Evolutionary conservation across 768 basidiomycete species (phyloP), one percentile per base, ranked within the genome.

Genomic region (Tricholoma terreum): DNA sequence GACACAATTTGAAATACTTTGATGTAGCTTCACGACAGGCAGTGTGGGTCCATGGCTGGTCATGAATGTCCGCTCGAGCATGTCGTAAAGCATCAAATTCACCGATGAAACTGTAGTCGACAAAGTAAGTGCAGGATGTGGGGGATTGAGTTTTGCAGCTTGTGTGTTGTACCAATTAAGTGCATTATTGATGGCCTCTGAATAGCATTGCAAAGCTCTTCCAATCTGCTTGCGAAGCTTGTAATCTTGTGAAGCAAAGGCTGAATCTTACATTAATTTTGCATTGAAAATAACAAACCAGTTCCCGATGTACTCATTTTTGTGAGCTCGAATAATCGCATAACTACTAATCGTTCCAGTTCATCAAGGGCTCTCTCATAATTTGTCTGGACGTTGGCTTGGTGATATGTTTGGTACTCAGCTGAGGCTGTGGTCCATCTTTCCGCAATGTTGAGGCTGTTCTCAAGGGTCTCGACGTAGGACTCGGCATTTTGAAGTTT

Each of bases 201-300:
- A 68, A 2, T 59, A 38, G 0, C 54, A 50, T 30, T 68, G 49
- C 1, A 71, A 53, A 1, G 67, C 62, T 31, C 61, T 64, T 4
- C 56, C 55, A 21, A 71, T 67, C 43, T 71, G 69, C n/a, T 59
- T 64, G 2, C 61, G 46, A 3, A 71, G 50, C 14, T 65, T 66
- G 58, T 73, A 73, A 4, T 70, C 70, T 73, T n/a, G n/a, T n/a
- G n/a, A n/a, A n/a, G n/a, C n/a, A n/a, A n/a, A n/a, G n/a, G n/a
- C n/a, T n/a, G n/a, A n/a, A n/a, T n/a, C n/a, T n/a, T n/a, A n/a
- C n/a, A n/a, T n/a, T n/a, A n/a, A n/a, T n/a, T n/a, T n/a, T n/a
- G 15, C 30, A 24, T 50, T 15, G n/a, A 43, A 21, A 36, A 36
- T 15, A 7, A 53, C 69, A 24, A 36, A 73, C 72, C 68, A 11